These are phyloP conservation scores for Arthrobotrys pseudoclavata DNA, from an alignment of 2,329 filamentous ascomycete genomes.

Conservation along the genomic window DNA sequence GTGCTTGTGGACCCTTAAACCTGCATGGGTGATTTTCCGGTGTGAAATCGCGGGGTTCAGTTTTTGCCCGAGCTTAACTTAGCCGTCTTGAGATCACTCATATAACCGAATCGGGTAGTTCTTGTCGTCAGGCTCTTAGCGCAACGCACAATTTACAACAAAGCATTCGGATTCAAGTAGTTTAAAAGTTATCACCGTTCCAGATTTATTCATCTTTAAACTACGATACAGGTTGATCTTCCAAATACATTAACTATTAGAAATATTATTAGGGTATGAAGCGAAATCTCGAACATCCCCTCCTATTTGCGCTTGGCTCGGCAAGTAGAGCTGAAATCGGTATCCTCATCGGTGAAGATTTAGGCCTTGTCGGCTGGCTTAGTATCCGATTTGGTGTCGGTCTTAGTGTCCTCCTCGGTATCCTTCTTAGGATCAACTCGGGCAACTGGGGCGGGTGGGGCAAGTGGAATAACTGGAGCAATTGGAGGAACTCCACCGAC, in stretches of 20 bases:
- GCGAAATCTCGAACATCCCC: neutral
- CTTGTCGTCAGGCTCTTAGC: constrained; percentile 15
- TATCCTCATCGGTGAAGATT: neutral
- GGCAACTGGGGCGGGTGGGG: too few species aligned
- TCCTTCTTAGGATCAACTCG: too few species aligned
- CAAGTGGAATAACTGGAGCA: too few species aligned
- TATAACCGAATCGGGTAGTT: constrained; percentile 21
- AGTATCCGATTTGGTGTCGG: too few species aligned
- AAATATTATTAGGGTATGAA: constrained; percentile 31
- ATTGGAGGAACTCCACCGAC: neutral
- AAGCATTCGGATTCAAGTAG: neutral
- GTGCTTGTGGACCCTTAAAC: constrained; percentile 51
- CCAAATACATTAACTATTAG: constrained; percentile 13
- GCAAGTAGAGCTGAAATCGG: neutral
- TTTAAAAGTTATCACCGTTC: neutral
- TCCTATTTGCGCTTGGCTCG: neutral
- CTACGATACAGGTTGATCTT: neutral
- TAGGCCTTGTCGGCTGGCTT: neutral
- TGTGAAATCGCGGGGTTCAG: constrained; percentile 36
- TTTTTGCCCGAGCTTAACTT: neutral
- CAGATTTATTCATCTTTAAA: constrained; percentile 34
- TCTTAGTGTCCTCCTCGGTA: too few species aligned
- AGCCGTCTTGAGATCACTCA: constrained; percentile 7
- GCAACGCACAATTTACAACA: constrained; percentile 50
- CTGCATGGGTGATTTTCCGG: constrained; percentile 52